Base-by-base conservation (phyloP, 2,329 filamentous ascomycete genomes). In the Pseudogymnoascus sp. region DNA sequence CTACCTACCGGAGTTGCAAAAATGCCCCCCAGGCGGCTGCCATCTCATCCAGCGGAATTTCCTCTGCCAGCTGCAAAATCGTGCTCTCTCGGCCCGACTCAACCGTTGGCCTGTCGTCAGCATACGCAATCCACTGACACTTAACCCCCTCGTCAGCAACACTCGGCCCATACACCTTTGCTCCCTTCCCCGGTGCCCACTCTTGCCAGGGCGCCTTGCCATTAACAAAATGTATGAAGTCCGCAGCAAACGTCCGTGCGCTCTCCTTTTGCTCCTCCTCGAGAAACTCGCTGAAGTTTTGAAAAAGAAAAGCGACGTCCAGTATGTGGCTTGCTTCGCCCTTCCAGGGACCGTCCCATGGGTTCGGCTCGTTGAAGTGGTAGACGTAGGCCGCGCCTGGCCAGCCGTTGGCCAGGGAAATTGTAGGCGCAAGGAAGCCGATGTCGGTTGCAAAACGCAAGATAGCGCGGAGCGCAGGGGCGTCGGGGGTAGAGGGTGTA, bases 351-450 rank as follows among this genome's bases (percentile, higher is more conserved):
- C 78, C 78, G 0, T 76, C 72, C 76, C 77, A 81, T 0, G 78
- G 77, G 64, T 80, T 81, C 0, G 71, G 72, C 63, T 80, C 78
- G 63, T 79, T 79, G 73, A 80, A 79, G 53, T 76, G 73, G 65
- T 78, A 79, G 5, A 77, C 70, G 63, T 76, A 76, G 10, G 70
- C 66, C 10, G 72, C 70, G 4, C 72, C 70, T 0, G 67, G 67
- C 72, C 72, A 77, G 25, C 72, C 69, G 56, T 72, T 66, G 2
- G 78, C 79, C 28, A 78, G 76, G 14, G 75, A 71, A 14, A 76
- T 65, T 0, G 75, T 75, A 0, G 80, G 74, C 1, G 77, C 76
- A 62, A 77, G 77, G 69, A 79, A 82, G 6, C 70, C 70, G 35
- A 81, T 75, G 62, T 82, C 80, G 18, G 75, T 76, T 12, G 72